These are phyloP conservation scores for Capronia epimyces DNA, from an alignment of 2,329 filamentous ascomycete species.

Conservation along the genomic window DNA sequence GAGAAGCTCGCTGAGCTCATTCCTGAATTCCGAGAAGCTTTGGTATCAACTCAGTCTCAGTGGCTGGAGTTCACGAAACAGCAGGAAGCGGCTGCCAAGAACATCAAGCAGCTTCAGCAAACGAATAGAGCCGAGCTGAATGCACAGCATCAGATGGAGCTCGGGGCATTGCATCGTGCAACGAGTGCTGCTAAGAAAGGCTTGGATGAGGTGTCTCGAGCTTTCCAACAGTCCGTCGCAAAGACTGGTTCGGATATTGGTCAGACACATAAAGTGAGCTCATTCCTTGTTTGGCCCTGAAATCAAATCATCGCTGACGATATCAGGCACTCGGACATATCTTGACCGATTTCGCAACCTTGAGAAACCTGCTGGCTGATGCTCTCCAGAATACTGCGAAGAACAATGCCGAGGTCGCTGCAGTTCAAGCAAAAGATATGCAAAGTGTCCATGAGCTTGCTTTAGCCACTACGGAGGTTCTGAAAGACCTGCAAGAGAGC, in stretches of 20 bases:
- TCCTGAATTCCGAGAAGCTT: slow-evolving; percentile 16
- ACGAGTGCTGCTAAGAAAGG: slow-evolving; percentile 16
- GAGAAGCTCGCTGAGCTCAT: slow-evolving; percentile 22
- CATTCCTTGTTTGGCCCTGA: background rate
- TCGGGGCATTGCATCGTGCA: slow-evolving; percentile 5
- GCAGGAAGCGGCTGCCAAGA: slow-evolving; percentile 12
- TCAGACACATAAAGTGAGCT: slow-evolving; percentile 15
- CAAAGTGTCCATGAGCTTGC: slow-evolving; percentile 17
- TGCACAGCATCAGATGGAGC: slow-evolving; percentile 9
- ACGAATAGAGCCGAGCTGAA: slow-evolving; percentile 12
- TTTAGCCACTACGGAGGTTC: slow-evolving; percentile 11
- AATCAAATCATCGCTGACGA: background rate
- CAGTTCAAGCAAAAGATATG: slow-evolving; percentile 16
- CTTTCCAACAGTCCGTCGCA: slow-evolving; percentile 10
- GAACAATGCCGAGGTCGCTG: slow-evolving; percentile 14
- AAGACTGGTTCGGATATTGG: slow-evolving; percentile 8
- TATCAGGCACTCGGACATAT: slow-evolving; percentile 13
- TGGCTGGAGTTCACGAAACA: slow-evolving; percentile 19
- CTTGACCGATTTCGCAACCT: slow-evolving; percentile 14
- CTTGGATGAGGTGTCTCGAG: slow-evolving; percentile 10
- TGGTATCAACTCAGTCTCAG: slow-evolving; percentile 14
- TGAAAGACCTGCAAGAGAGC: slow-evolving; percentile 9
- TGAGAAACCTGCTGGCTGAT: slow-evolving; percentile 11
- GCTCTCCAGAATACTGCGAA: slow-evolving; percentile 2
- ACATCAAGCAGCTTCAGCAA: slow-evolving; percentile 12